Evolutionary conservation across 2,329 filamentous ascomycete genomes (phyloP), one percentile per base, ranked within the genome.

Genomic region (Aureobasidium zeae): DNA sequence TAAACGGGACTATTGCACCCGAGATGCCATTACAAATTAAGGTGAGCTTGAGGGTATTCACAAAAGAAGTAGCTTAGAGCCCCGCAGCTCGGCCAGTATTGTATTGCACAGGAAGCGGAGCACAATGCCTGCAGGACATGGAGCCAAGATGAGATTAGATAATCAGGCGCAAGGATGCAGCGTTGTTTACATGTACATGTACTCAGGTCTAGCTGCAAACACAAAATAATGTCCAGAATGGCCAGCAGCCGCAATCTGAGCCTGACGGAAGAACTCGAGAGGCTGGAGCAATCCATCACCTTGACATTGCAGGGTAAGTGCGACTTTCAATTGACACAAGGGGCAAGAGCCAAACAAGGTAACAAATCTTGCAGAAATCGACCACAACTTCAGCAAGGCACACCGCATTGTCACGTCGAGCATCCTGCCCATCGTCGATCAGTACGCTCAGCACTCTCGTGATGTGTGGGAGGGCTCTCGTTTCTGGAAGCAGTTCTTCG

Each of bases 401-500:
- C 91, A 98, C 63, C 81, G 87, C 50, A 96, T 98, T 48, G 89
- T 98, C 28, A 96, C 91, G 1, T 82, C 83, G 1, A 94, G 81
- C 59, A 95, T 98, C 44, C 67, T 98, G 3, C 91, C 91, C 1
- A 75, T 95, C 1, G 87, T 98, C 15, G 89, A 96, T 61, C 83
- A 94, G 58, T 98, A 98, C 65, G 86, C 86, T 33, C 86, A 94
- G 52, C 84, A 96, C 59, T 96, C 91, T 2, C 82, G 81, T 50
- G 79, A 87, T 36, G 89, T 98, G 2, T 98, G 91, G 91, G 88
- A 96, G 55, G 87, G 88, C 13, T 29, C 44, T 10, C 57, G 93
- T 84, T 98, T 98, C 66, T 98, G 91, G 91, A 98, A 98, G 66
- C 88, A 96, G 69, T 98, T 98, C 70, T 98, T 98, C 65, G 91